Evolutionary conservation across 495 filamentous ascomycete species (phyloP).

Genomic region (Neurospora intermedia): DNA sequence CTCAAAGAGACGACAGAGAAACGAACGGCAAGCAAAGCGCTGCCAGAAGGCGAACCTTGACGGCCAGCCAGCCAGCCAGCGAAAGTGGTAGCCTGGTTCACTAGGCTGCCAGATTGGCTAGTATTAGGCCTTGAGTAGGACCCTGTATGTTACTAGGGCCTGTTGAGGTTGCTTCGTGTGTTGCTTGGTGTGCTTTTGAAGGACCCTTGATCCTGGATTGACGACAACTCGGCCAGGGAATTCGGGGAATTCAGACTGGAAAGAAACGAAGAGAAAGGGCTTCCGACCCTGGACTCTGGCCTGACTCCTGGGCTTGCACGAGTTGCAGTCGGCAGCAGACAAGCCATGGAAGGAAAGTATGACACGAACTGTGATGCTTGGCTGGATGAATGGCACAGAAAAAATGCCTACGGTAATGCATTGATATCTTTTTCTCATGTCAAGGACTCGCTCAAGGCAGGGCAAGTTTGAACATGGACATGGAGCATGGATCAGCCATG

Average conservation of each 20-base stretch:
- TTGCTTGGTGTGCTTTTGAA: not conserved
- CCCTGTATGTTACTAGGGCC: not conserved
- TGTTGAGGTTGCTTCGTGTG: not conserved
- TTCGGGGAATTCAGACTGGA: not conserved
- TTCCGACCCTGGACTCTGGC: not conserved
- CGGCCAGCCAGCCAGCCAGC: not conserved
- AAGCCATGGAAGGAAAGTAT: not conserved
- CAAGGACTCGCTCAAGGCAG: not conserved
- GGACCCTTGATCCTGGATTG: not conserved
- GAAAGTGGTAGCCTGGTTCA: not conserved
- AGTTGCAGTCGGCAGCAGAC: not conserved
- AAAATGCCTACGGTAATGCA: not conserved
- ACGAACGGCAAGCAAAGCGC: not conserved
- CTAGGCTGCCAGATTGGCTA: not conserved
- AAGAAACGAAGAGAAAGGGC: not conserved
- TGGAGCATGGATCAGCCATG: not conserved
- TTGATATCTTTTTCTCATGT: not conserved
- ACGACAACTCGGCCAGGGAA: not conserved
- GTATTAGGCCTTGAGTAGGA: not conserved
- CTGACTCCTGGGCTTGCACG: not conserved
- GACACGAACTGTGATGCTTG: not conserved
- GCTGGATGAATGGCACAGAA: not conserved
- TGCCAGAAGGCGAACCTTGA: not conserved
- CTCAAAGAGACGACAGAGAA: not conserved
- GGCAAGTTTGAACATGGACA: not conserved